Percentiles rank a stretch among this genome's conserved stretches.
Evolutionary conservation across 305 asterid species (phyloP).

Genomic region (Fraxinus baroniana): DNA sequence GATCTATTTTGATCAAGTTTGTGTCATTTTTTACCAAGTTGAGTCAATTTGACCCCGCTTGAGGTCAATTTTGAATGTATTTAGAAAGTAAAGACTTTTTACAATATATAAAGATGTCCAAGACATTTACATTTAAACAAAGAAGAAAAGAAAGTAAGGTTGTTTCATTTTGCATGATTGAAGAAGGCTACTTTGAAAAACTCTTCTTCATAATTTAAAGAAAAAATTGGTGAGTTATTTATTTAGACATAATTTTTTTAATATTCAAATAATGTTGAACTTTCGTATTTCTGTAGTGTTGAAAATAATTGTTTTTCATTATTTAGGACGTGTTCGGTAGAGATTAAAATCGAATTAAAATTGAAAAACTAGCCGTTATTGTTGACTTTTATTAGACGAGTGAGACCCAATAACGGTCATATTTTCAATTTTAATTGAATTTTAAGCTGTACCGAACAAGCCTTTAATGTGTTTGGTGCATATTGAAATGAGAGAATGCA

Average conservation of each 20-base stretch:
- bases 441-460: too few relatives aligned
- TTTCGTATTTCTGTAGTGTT: background rate
- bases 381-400: too few relatives aligned
- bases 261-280: background rate
- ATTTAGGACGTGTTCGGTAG: too few relatives aligned
- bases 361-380: too few relatives aligned
- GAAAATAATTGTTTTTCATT: background rate
- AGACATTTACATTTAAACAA: background rate
- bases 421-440: too few relatives aligned
- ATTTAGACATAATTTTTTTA: background rate
- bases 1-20: too few relatives aligned
- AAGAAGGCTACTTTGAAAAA: background rate
- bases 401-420: too few relatives aligned
- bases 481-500: too few relatives aligned
- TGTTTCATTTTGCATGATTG: background rate
- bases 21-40: too few relatives aligned
- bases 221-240: background rate
- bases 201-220: background rate
- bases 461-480: too few relatives aligned
- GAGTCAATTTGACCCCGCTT: background rate
- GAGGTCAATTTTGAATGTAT: background rate
- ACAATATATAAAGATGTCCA: background rate
- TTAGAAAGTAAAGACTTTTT: background rate
- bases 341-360: too few relatives aligned
- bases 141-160: background rate